phyloP scores from a whole-genome alignment of 257 asterid species.

The Phtheirospermum japonicum region DNA sequence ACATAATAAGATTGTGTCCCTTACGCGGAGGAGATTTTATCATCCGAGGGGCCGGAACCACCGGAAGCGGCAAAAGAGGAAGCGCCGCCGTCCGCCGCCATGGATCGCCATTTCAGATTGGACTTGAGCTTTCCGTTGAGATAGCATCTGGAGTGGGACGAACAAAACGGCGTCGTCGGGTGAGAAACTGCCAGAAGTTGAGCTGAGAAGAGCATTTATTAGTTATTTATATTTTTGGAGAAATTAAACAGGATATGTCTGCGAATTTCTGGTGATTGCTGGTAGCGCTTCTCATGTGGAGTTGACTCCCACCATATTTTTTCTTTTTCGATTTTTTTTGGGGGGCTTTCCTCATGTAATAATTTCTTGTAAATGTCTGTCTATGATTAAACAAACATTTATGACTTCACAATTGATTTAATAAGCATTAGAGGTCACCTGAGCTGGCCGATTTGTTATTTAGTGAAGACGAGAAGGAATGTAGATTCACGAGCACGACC shows the following conservation, averaged over 20 bases:
- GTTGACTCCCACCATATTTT: background rate
- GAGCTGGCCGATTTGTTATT: no score
- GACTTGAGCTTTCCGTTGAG: conserved; percentile 34
- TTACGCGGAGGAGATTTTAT: conserved; percentile 47
- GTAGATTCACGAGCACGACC: no score
- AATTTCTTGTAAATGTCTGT: background rate
- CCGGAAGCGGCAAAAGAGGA: conserved; percentile 4
- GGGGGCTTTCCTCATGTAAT: background rate
- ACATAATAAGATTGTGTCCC: background rate
- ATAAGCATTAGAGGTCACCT: no score
- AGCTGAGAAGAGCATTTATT: conserved; percentile 63
- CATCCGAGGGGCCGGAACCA: conserved; percentile 23
- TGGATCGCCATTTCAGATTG: conserved; percentile 45
- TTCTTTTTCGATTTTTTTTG: no score
- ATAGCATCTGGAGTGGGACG: conserved; percentile 35
- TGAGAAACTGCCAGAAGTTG: conserved; percentile 55
- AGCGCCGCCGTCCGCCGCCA: conserved; percentile 14
- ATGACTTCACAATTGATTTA: no score
- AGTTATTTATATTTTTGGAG: no score
- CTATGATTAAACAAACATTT: no score
- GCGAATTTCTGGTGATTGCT: background rate
- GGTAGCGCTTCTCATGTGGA: background rate
- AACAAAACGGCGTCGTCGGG: conserved; percentile 36
- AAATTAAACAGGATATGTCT: no score
- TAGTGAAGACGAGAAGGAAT: no score